Base-by-base conservation (phyloP, 1,284 basidiomycete genomes). In the Rhodotorula sp. region DNA sequence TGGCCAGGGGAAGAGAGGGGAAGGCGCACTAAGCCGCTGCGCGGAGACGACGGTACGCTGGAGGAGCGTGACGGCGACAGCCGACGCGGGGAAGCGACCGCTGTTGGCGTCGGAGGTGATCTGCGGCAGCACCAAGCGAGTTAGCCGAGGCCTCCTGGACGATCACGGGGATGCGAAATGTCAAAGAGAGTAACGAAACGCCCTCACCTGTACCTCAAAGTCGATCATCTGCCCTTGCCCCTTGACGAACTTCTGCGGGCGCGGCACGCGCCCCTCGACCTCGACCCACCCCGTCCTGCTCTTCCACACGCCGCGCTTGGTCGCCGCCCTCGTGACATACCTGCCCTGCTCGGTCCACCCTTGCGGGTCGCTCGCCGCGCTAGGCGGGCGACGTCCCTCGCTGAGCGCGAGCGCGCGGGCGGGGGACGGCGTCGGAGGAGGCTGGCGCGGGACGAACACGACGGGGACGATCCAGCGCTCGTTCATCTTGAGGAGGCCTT, bases 401-500 rank as follows among this genome's bases (percentile, higher is more conserved):
- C 39, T 21, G 25, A 69, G 55, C 3, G 71, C 69, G 32, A 64
- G 39, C 36, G 51, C 61, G 7, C 75, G 59, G 8, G 56, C 9
- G 3, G 61, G 64, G 10, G 64, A 69, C 29, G 69, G 62, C 17
- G 55, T 25, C 5, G 71, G 66, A 9, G 64, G 57, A 22, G 32
- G n/a, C 21, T 73, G 73, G 2, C 71, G 46, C 13, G 76, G 76
- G 39, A 70, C 67, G 48, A 66, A 77, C 17, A 77, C 67, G 48
- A 77, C 25, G 1, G 76, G 76, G 29, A 75, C 59, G 69, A 73
- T 63, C 50, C 70, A 67, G 12, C 76, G 66, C 32, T 77, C 76
- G 66, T 77, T 77, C 32, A 73, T 39, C 56, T 73, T 75, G 37
- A 77, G 56, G 36, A 77, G 32, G 5, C 76, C 74, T 25, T 56